phyloP scores from a whole-genome alignment of 371 early-diverging fungal species.

The Nematocida ironsii region DNA sequence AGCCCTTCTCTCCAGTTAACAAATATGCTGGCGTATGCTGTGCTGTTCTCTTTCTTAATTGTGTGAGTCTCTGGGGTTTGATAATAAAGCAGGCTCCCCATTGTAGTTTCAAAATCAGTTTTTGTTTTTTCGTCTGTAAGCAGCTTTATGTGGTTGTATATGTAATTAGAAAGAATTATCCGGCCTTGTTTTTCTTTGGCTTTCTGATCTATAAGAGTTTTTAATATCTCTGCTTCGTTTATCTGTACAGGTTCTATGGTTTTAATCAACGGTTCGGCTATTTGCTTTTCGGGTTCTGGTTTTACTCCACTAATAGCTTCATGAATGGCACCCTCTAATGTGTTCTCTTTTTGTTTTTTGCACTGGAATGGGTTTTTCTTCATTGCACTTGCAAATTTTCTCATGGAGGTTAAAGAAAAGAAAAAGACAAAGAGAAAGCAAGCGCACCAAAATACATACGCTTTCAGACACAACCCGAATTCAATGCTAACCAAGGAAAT shows the following conservation, averaged over 20 bases:
- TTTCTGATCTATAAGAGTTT: background rate
- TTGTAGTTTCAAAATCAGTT: constrained; percentile 8
- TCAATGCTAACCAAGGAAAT: constrained; percentile 51
- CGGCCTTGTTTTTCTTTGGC: background rate
- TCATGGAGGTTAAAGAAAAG: constrained; percentile 8
- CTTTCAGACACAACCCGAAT: constrained; percentile 42
- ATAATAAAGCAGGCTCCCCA: constrained; percentile 28
- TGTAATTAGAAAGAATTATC: background rate
- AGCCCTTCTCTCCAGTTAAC: constrained; percentile 49
- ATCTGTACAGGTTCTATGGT: background rate
- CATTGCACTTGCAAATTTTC: constrained; percentile 46
- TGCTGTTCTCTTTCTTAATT: constrained; percentile 11
- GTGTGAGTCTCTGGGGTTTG: constrained; percentile 44
- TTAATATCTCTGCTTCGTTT: constrained; percentile 22
- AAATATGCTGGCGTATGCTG: constrained; percentile 13
- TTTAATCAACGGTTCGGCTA: background rate
- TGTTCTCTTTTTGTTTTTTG: background rate
- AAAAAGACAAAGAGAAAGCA: constrained; percentile 39
- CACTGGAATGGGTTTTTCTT: constrained; percentile 32
- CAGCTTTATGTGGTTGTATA: constrained; percentile 26
- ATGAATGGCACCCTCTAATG: constrained; percentile 1
- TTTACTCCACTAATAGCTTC: background rate
- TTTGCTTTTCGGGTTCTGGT: background rate
- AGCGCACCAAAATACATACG: constrained; percentile 54
- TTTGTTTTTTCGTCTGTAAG: background rate